phyloP scores from a whole-genome alignment of 164 flowering plant species.

The Aristolochia californica region DNA sequence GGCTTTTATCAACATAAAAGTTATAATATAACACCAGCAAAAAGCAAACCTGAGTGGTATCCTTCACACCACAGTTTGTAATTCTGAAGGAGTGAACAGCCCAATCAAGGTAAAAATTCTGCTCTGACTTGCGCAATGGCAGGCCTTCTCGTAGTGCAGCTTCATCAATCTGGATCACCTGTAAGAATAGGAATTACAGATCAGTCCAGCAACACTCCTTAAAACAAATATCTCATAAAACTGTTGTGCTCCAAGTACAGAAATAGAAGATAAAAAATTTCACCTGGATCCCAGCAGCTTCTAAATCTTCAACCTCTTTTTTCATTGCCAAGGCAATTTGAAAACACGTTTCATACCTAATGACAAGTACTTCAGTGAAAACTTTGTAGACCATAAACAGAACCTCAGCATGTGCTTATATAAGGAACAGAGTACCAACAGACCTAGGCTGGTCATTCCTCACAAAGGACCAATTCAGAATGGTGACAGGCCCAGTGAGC shows the following conservation, averaged over 20 bases:
- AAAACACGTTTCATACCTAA: conserved; percentile 38
- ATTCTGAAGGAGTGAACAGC: conserved; percentile 59
- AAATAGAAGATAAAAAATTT: neutral
- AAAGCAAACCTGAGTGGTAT: conserved; percentile 41
- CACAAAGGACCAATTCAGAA: conserved; percentile 73
- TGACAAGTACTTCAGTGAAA: too few species aligned
- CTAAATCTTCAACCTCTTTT: conserved; percentile 44
- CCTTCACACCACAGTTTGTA: conserved; percentile 45
- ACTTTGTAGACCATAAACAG: too few species aligned
- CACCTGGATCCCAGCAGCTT: conserved; percentile 32
- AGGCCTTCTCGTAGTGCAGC: conserved; percentile 57
- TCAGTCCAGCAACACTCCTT: too few species aligned
- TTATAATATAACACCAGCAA: too few species aligned
- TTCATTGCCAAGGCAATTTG: conserved; percentile 47
- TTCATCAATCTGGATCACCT: conserved; percentile 54
- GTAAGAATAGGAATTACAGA: neutral
- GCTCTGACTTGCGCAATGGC: conserved; percentile 50
- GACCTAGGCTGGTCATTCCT: conserved; percentile 62
- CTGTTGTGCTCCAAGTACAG: neutral
- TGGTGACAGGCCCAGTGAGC: conserved; percentile 80
- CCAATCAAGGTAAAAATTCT: conserved; percentile 51
- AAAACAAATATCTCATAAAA: too few species aligned
- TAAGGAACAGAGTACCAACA: neutral
- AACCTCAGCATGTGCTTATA: too few species aligned
- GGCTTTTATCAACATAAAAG: too few species aligned